Evolutionary conservation across 176 grass and related monocot genomes (phyloP).

Genomic region (Tuctoria greenei): DNA sequence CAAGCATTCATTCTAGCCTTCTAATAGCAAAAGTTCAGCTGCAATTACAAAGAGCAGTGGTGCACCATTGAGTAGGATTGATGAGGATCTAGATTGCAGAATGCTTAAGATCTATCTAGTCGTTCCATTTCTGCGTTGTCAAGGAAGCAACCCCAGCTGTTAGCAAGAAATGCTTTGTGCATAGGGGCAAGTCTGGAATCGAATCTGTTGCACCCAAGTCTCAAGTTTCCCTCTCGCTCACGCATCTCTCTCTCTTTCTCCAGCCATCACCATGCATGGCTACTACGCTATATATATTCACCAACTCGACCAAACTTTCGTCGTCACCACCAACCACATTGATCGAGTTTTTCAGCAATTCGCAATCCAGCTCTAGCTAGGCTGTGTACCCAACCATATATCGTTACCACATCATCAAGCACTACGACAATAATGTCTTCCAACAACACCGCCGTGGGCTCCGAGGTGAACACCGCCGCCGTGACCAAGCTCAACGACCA

Average conservation of each 20-base stretch:
- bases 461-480: slow-evolving; percentile 42
- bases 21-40: too few relatives aligned
- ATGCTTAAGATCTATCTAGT: too few relatives aligned
- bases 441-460: slow-evolving; percentile 19
- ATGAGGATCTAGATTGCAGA: too few relatives aligned
- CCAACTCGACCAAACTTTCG: background rate
- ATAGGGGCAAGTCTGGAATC: slow-evolving; percentile 22
- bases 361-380: background rate
- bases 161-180: slow-evolving; percentile 9
- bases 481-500: slow-evolving; percentile 59
- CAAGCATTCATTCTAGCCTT: too few relatives aligned
- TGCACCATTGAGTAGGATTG: too few relatives aligned
- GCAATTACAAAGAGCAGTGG: too few relatives aligned
- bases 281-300: slow-evolving; percentile 19
- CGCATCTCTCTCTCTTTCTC: too few relatives aligned
- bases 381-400: too few relatives aligned
- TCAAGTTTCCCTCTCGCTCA: slow-evolving; percentile 5
- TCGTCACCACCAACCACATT: background rate
- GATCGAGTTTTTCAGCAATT: background rate
- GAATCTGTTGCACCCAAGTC: slow-evolving; percentile 4
- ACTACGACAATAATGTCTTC: slow-evolving; percentile 12
- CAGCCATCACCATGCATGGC: background rate
- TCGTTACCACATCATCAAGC: too few relatives aligned
- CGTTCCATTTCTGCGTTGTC: background rate
- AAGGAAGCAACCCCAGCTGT: background rate